Evolutionary conservation across 345 rosid genomes (phyloP).

Genomic region (Ceriops tagal): DNA sequence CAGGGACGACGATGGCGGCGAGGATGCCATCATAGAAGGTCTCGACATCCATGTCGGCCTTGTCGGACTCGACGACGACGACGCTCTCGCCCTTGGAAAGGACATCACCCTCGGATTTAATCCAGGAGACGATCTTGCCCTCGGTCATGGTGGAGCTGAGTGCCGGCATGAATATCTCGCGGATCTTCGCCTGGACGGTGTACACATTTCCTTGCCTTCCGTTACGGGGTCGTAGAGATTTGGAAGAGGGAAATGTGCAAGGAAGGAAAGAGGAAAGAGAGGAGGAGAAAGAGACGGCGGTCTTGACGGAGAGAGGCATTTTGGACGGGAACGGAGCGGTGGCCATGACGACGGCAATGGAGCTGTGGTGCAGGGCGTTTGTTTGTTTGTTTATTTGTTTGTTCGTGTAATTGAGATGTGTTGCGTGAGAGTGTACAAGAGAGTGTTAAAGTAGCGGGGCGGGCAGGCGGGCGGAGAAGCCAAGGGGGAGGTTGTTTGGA

Average conservation of each 20-base stretch:
- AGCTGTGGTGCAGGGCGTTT: too few species aligned
- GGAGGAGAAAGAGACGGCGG: constrained; percentile 14
- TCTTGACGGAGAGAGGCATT: too few species aligned
- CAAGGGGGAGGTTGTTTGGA: constrained; percentile 30
- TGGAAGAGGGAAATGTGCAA: constrained; percentile 16
- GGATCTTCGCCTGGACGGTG: constrained; percentile 71
- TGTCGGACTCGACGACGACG: constrained; percentile 94
- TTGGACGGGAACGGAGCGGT: too few species aligned
- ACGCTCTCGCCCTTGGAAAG: constrained; percentile 92
- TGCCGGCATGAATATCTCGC: constrained; percentile 99
- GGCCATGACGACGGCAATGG: constrained; percentile 11
- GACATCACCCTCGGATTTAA: constrained; percentile 88
- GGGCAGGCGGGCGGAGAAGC: constrained; percentile 40
- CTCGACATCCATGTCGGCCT: constrained; percentile 98
- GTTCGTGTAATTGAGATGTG: constrained; percentile 21
- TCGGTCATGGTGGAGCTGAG: constrained; percentile 99
- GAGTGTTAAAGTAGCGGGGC: not conserved
- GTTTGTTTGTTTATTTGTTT: too few species aligned
- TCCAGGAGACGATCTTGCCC: constrained; percentile 97
- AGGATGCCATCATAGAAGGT: constrained; percentile 94
- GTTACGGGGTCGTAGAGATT: constrained; percentile 5
- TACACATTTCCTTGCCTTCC: constrained; percentile 3
- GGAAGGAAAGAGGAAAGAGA: constrained; percentile 25
- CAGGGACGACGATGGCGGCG: constrained; percentile 91
- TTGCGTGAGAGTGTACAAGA: constrained; percentile 2